Base-by-base conservation (phyloP, 805 yeast species). In the Barnettozyma pratensis region DNA sequence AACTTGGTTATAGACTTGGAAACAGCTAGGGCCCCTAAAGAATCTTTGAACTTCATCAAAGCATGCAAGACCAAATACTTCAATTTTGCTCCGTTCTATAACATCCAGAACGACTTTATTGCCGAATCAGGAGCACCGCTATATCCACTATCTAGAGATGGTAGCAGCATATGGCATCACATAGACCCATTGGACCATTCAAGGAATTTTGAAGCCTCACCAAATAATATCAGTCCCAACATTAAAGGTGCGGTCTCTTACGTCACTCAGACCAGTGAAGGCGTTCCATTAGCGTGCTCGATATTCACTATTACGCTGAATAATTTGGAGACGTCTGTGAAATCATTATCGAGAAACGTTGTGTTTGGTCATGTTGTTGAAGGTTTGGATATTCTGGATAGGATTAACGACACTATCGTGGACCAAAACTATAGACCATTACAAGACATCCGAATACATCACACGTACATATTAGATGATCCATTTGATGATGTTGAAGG, bases 331-430 rank as follows among this genome's bases (percentile, higher is more conserved):
- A 60, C 54, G 10, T 38, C 31, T 7, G 50, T 52, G 30, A 42
- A 40, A 6, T 37, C 53, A 0, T 34, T 51, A 8, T 42, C 51
- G 4, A 50, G 57, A 26, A 49, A 52, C 1, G 56, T 64, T 0
- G 67, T 70, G 2, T 77, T 81, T 69, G 87, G 83, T 0, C 61
- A 64, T 31, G 74, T 81, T 0, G 68, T 62, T 2, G 86, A 80
- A 55, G 85, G 80, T 0, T 70, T 74, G 36, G 68, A 68, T 0
- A 61, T 73, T 0, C 58, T 82, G 42, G 73, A 75, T n/a, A 59
- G 56, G 32, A 67, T 82, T 39, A 79, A 75, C 52, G 51, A 52
- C 0, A 45, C 72, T 0, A 51, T 65, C 3, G 57, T 70, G 3
- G 84, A 79, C 54, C 64, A 62, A 3, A 45, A 58, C 3, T 51